Evolutionary conservation across 805 yeast genomes (phyloP).

Genomic region (Candida dendrica): DNA sequence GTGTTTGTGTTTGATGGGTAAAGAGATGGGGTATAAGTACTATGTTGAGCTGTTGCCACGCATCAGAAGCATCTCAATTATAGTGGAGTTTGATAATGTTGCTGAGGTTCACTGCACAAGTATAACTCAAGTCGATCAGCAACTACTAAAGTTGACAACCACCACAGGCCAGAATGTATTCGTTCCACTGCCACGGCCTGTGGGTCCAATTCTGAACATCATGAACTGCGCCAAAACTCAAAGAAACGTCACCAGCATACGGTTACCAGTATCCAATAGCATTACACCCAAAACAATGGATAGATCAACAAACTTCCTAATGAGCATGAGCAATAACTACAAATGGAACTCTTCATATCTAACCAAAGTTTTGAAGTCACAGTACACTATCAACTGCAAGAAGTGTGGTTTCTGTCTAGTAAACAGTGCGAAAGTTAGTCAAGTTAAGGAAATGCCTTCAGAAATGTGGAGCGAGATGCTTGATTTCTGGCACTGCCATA

Average conservation of each 20-base stretch:
- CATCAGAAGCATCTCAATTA: neutral
- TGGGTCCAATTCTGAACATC: neutral
- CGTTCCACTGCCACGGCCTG: neutral
- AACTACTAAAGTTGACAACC: too few relatives aligned
- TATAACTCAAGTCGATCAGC: neutral
- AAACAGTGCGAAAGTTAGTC: neutral
- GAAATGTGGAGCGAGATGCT: constrained; percentile 91
- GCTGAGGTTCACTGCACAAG: neutral
- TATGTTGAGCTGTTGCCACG: neutral
- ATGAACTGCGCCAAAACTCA: neutral
- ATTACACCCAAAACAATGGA: neutral
- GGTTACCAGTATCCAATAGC: neutral
- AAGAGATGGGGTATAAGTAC: neutral
- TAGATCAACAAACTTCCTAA: neutral
- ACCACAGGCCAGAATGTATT: neutral
- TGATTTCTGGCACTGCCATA: constrained; percentile 98
- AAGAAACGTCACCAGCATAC: neutral
- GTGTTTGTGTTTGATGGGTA: too few relatives aligned
- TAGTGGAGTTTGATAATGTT: neutral
- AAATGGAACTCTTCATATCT: neutral
- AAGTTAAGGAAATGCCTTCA: constrained; percentile 63
- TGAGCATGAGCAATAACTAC: neutral
- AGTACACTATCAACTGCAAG: neutral
- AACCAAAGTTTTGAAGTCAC: neutral
- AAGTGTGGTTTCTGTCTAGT: neutral